Evolutionary conservation across 768 basidiomycete genomes (phyloP).

Genomic region (Amyloporia xantha): DNA sequence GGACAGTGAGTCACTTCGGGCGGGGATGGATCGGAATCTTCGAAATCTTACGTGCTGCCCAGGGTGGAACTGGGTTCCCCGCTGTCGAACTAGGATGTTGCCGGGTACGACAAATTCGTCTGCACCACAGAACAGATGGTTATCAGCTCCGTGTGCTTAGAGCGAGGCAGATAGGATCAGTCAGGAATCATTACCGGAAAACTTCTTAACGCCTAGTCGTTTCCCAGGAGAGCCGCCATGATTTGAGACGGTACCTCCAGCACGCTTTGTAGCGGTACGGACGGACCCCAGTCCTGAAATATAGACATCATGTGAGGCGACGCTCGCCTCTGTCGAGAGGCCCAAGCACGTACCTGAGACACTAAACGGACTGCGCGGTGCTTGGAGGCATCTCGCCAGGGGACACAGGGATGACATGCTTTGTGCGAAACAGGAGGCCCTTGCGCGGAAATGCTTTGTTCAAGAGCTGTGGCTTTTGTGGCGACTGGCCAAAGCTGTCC

Average conservation of each 20-base stretch:
- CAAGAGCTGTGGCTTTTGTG: background rate
- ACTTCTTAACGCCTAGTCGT: constrained; percentile 93
- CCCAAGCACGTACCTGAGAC: constrained; percentile 5
- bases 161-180: background rate
- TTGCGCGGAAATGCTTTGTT: background rate
- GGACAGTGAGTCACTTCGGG: background rate
- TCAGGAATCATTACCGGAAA: constrained; percentile 66
- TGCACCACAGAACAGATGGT: constrained; percentile 23
- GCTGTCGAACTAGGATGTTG: constrained; percentile 93
- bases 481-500: background rate
- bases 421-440: too few species aligned
- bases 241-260: constrained; percentile 91
- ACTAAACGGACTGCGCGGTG: constrained; percentile 8
- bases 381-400: too few species aligned
- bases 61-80: constrained; percentile 88
- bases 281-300: constrained; percentile 51
- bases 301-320: background rate
- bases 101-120: constrained; percentile 92
- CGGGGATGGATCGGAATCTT: background rate
- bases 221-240: constrained; percentile 90
- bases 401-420: too few species aligned
- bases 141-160: background rate
- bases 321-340: too few species aligned
- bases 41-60: constrained; percentile 74
- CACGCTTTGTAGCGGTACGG: constrained; percentile 93